Evolutionary conservation across 306 rosid genomes (phyloP).

Genomic region (Canavalia gladiata): DNA sequence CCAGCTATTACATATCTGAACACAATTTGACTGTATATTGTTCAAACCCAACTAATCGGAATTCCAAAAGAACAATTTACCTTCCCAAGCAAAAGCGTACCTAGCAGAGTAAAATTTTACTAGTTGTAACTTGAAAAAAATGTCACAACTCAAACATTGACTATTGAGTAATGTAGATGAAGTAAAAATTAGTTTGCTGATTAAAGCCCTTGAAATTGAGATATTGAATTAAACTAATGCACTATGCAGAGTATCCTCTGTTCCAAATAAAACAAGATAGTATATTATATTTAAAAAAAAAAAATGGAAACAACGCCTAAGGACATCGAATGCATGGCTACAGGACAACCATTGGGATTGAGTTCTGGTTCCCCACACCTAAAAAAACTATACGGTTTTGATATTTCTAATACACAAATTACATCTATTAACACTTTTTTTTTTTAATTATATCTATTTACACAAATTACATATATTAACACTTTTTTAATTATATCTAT

Average conservation of each 20-base stretch:
- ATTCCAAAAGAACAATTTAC: background rate
- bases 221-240: background rate
- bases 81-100: background rate
- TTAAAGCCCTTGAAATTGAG: background rate
- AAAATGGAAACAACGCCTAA: background rate
- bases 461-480: too few species aligned
- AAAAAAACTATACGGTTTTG: background rate
- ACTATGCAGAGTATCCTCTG: background rate
- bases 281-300: background rate
- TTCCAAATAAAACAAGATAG: background rate
- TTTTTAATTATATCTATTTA: too few species aligned
- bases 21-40: background rate
- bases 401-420: too few species aligned
- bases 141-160: background rate
- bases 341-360: conserved; percentile 35
- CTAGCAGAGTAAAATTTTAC: background rate
- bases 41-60: background rate
- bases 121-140: background rate
- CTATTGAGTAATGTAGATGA: background rate
- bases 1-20: background rate
- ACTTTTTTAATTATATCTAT: too few species aligned
- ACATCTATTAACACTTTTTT: too few species aligned
- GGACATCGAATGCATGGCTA: conserved; percentile 36
- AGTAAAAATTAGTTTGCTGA: background rate
- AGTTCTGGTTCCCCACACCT: conserved; percentile 26